A percentile compares a stretch with the other conserved stretches of the same genome.
These are phyloP conservation scores for Ettlia oleoabundans DNA, from an alignment of 139 green algal species.

Conservation along the genomic window DNA sequence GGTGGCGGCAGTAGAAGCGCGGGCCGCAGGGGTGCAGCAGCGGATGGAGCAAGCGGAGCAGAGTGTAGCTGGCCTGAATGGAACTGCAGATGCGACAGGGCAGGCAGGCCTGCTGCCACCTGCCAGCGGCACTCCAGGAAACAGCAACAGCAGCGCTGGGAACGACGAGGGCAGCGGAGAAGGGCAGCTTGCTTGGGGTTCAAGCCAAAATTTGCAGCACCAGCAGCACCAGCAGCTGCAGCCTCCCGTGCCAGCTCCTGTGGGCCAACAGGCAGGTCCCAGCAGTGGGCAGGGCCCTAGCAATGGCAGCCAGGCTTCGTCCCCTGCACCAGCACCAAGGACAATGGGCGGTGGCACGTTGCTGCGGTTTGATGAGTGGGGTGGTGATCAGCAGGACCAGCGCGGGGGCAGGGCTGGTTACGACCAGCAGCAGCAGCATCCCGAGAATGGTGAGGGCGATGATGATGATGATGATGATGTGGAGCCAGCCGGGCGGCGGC, in stretches of 20 bases:
- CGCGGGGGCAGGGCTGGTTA: background rate
- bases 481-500: background rate
- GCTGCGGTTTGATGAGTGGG: background rate
- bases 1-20: background rate
- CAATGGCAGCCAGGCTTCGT: too few relatives aligned
- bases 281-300: too few relatives aligned
- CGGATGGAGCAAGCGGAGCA: background rate
- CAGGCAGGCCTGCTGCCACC: background rate
- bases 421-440: background rate
- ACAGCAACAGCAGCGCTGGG: background rate
- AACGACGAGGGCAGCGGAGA: background rate
- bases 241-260: too few relatives aligned
- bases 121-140: too few relatives aligned
- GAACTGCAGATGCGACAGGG: background rate
- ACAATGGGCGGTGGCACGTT: background rate
- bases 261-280: too few relatives aligned
- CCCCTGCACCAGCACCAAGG: too few relatives aligned
- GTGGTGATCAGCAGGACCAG: background rate
- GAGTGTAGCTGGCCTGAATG: too few relatives aligned
- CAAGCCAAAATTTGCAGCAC: background rate
- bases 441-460: too few relatives aligned
- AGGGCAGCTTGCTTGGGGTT: background rate
- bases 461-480: background rate
- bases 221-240: slow-evolving; percentile 13
- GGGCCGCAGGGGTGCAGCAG: background rate